Evolutionary conservation across 768 basidiomycete genomes (phyloP), one percentile per base, ranked within the genome.

Genomic region (Hypsizygus marmoreus): DNA sequence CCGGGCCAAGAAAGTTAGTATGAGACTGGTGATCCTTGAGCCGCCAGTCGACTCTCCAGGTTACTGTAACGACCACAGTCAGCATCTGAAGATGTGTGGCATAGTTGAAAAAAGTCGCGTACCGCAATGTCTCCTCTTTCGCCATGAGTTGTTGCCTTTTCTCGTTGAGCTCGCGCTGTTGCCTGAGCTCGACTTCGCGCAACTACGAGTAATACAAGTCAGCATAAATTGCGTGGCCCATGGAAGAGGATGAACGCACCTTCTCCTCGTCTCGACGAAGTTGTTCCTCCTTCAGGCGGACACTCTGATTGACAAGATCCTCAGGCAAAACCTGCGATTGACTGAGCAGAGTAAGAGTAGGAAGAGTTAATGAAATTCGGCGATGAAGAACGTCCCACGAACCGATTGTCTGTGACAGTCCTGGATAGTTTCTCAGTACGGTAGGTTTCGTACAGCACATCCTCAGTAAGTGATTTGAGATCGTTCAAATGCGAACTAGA

Each of bases 211-310:
- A 40, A 17, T 39, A 34, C 14, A 23, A 45, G 17, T 16, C 19
- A 40, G 4, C 24, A 32, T 29, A 14, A 13, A 17, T 17, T 33
- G 19, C 2, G 34, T 12, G 3, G 5, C 4, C 24, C 5, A 36
- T 16, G 26, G 26, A 14, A 26, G 52, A 41, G 39, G 14, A 5
- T 10, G 23, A 31, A 44, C 59, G 31, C 17, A 82, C 81, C 74
- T 90, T 91, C 73, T 92, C 89, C 62, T 91, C 88, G 63, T 93
- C 92, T 53, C 84, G 74, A 46, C 89, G 81, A 31, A 95, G 81
- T 62, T 93, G 90, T 60, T 95, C 91, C 65, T 94, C 91, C 73
- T 93, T 93, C 71, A 93, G 76, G 45, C 87, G 78, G 29, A 91
- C 88, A 51, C 82, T 84, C 67, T 95, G 91, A 49, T 79, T 88